Base-by-base conservation (phyloP, 352 stramenopile species). In the Pythium dissotocum region DNA sequence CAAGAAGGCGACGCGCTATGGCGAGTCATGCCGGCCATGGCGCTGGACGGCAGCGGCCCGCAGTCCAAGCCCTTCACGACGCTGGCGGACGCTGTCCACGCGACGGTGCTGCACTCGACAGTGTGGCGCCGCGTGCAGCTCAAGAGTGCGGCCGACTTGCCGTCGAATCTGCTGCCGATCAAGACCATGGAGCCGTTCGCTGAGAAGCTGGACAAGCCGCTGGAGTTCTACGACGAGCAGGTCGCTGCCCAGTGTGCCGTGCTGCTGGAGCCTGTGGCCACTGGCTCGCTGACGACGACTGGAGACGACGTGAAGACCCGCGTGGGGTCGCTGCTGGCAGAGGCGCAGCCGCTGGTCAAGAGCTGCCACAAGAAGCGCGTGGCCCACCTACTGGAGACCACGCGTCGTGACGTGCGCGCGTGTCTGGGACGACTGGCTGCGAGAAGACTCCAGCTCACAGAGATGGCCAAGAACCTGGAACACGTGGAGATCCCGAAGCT, bases 51-150 rank as follows among this genome's bases (percentile, higher is more conserved):
- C 65, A 66, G 65, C 8, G 51, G 30, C 57, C 57, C 62, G 28
- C 58, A 38, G 6, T 74, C 71, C 13, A 67, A 66, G 9, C 68
- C 64, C 14, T 80, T 85, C 49, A 63, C 60, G 2, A 70, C 58
- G 2, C 64, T 78, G 46, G 65, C 74, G 21, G 79, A 89, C 58
- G 77, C 74, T 2, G 73, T 89, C 24, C 69, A 83, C 10, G 70
- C 78, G 53, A 70, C 70, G 9, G 64, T 79, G 28, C 58, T 86
- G 48, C 85, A 91, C 63, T 87, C 85, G 21, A 93, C 85, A 0
- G 77, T 81, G 16, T 93, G 85, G 85, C 78, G 85, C 24, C 77
- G 79, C 59, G 35, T 87, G 8, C 74, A 77, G 9, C 40, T 90
- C 4, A 49, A 66, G 6, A 24, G 35, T 0, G 69, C 70, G 42